Evolutionary conservation across 495 filamentous ascomycete genomes (phyloP), one percentile per base, ranked within the genome.

Genomic region (Podospora anserina): DNA sequence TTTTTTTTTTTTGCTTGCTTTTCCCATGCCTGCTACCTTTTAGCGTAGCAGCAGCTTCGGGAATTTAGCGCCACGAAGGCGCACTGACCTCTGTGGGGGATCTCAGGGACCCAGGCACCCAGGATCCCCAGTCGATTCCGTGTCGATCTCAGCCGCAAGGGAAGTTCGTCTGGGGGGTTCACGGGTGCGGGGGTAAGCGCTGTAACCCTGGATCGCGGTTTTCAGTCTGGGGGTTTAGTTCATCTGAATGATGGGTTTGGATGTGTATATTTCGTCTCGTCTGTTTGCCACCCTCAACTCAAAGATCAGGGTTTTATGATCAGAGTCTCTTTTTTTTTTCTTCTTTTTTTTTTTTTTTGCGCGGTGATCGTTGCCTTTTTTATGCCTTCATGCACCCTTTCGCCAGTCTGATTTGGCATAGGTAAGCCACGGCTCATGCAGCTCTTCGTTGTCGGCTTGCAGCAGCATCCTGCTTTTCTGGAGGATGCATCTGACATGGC

Each of bases 321-420:
- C 39, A 49, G 13, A 16, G 9, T 23, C 23, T 23, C 23, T 23
- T 23, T 23, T 23, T 1, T 23, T 23, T 23, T 23, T 23, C n/a
- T 23, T 23, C 1, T 23, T 23, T 0, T 49, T 61, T 49, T 61
- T 23, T 19, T 63, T 65, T 62, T 66, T 61, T 56, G 28, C 23
- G 34, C 58, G 69, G 58, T 30, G 69, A 71, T 71, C 69, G 55
- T 44, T 68, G 27, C 69, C 65, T 11, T 20, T 68, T 64, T 19
- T 0, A 61, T 26, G 59, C 19, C 20, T 0, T 49, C 39, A 13
- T 49, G 34, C 34, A 39, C 34, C 39, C 15, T 49, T 2, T 16
- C 5, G 7, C 39, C 9, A 39, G 39, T 49, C 39, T 49, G 39
- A 49, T 49, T 18, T 49, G 39, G 39, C 39, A 16, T 49, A 49